A percentile compares a stretch with the other conserved stretches of the same genome.
Evolutionary conservation across 768 basidiomycete species (phyloP).

Genomic region (Suillus subalutaceus): DNA sequence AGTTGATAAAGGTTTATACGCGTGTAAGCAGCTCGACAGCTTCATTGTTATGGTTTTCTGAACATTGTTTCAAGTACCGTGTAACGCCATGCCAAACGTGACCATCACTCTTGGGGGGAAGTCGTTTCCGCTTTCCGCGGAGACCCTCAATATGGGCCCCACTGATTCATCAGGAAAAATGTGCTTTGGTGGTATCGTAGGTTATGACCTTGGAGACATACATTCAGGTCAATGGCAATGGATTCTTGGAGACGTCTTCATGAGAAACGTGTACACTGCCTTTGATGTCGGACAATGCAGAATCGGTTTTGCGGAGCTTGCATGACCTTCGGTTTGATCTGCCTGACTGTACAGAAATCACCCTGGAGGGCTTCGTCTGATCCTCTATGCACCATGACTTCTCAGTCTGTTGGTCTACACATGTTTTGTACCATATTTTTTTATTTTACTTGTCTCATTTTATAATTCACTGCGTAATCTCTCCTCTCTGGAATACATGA

Average conservation of each 20-base stretch:
- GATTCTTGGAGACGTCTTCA: slow-evolving; percentile 43
- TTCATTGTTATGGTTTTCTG: slow-evolving; percentile 7
- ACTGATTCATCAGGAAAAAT: slow-evolving; percentile 11
- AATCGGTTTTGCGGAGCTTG: slow-evolving; percentile 43
- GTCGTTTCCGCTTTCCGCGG: slow-evolving; percentile 32
- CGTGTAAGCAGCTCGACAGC: slow-evolving; percentile 18
- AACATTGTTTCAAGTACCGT: slow-evolving; percentile 23
- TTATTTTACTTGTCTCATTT: no score
- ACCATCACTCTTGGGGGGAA: slow-evolving; percentile 39
- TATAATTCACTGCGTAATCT: no score
- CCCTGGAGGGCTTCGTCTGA: no score
- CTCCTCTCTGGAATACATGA: no score
- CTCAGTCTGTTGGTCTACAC: no score
- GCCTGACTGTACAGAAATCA: no score
- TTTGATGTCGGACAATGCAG: slow-evolving; percentile 42
- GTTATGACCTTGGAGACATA: slow-evolving; percentile 17
- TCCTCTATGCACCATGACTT: no score
- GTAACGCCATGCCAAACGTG: slow-evolving; percentile 24
- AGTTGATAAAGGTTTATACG: slow-evolving; percentile 38
- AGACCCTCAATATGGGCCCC: slow-evolving; percentile 40
- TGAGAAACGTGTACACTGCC: slow-evolving; percentile 47
- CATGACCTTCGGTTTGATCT: neutral
- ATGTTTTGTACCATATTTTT: no score
- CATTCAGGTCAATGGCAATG: slow-evolving; percentile 25
- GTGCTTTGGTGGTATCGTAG: slow-evolving; percentile 24